Evolutionary conservation across 1,139 yeast genomes (phyloP).

Genomic region (Pneumocystis sp.): DNA sequence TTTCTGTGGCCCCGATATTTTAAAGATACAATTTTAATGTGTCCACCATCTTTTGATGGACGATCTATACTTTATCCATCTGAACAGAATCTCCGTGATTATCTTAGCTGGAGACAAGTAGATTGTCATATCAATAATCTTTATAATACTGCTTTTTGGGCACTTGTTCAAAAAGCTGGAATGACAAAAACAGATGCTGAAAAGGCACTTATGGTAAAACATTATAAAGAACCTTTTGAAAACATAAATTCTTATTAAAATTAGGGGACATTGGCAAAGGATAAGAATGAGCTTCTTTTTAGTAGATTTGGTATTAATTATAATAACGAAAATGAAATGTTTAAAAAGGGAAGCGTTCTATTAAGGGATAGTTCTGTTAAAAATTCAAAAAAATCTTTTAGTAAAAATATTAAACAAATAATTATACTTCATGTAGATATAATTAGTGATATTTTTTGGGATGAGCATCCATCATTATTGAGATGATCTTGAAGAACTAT

Average conservation of each 20-base stretch:
- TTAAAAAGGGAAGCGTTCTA: slow-evolving; percentile 68
- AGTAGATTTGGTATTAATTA: slow-evolving; percentile 68
- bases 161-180: slow-evolving; percentile 57
- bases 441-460: slow-evolving; percentile 47
- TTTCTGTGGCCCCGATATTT: slow-evolving; percentile 50
- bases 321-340: slow-evolving; percentile 78
- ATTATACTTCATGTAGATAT: slow-evolving; percentile 42
- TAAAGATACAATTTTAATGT: slow-evolving; percentile 30
- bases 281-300: slow-evolving; percentile 77
- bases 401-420: slow-evolving; percentile 34
- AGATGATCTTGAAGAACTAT: not conserved
- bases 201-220: slow-evolving; percentile 27
- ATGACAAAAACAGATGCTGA: slow-evolving; percentile 65
- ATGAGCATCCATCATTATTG: slow-evolving; percentile 18
- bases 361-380: slow-evolving; percentile 32
- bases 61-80: slow-evolving; percentile 80
- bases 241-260: not conserved
- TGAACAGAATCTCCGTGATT: slow-evolving; percentile 47
- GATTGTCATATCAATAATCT: slow-evolving; percentile 93
- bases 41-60: slow-evolving; percentile 79
- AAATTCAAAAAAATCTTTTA: slow-evolving; percentile 32
- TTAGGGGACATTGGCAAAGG: slow-evolving; percentile 57
- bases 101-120: slow-evolving; percentile 88
- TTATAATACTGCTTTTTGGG: slow-evolving; percentile 90
- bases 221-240: no score